Conservation (phyloP, 352 stramenopile species). For the Globisporangium paddicum region DNA sequence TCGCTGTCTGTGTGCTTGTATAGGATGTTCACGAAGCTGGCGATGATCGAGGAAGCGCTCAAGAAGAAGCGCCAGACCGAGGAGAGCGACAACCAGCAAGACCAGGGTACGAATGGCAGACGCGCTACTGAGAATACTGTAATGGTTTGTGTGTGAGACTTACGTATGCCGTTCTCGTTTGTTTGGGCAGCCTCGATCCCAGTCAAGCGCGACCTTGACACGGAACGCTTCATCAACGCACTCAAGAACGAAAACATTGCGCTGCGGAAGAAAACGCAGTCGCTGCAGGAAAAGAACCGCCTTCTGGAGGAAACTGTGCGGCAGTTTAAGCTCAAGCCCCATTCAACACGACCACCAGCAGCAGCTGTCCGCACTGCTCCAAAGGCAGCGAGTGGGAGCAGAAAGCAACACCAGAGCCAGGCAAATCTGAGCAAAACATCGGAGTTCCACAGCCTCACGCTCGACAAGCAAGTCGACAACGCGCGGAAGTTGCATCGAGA, state of each 20-base stretch:
- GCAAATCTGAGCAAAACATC: constrained; percentile 1
- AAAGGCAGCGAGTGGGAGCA: constrained; percentile 11
- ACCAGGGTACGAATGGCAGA: constrained; percentile 24
- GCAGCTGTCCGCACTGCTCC: not conserved
- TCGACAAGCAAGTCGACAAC: constrained; percentile 39
- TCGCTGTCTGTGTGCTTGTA: not conserved
- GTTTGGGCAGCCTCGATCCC: constrained; percentile 20
- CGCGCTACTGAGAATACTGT: too few species aligned
- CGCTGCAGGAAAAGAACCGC: constrained; percentile 65
- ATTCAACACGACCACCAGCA: constrained; percentile 6
- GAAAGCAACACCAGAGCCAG: constrained; percentile 2
- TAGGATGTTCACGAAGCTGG: constrained; percentile 88
- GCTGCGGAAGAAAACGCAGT: constrained; percentile 75
- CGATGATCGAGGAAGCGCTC: constrained; percentile 83
- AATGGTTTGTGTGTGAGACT: not conserved
- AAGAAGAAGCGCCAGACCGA: constrained; percentile 62
- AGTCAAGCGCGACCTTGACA: constrained; percentile 60
- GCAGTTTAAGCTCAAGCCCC: constrained; percentile 19
- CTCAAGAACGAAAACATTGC: constrained; percentile 69
- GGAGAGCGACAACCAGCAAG: constrained; percentile 56
- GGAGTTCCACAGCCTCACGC: constrained; percentile 22
- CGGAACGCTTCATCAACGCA: constrained; percentile 76
- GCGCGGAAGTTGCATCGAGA: constrained; percentile 47
- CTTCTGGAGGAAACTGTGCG: constrained; percentile 53
- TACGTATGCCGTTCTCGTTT: not conserved